phyloP scores from a whole-genome alignment of 768 basidiomycete species.

The Leucogyrophana mollusca region DNA sequence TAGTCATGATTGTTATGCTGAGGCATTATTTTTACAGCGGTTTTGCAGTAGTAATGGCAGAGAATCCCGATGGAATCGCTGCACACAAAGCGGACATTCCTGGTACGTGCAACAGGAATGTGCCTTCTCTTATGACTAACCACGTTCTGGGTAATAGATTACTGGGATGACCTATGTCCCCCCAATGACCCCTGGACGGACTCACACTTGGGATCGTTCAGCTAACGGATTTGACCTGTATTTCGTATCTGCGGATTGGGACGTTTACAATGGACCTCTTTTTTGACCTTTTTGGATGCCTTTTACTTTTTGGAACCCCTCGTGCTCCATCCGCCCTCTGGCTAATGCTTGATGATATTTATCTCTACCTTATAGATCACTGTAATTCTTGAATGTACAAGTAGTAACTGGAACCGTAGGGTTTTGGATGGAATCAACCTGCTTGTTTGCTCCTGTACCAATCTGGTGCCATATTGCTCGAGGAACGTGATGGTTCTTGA shows the following conservation, averaged over 20 bases:
- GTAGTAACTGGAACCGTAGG: too few relatives aligned
- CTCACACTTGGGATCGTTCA: background rate
- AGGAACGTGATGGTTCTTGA: too few relatives aligned
- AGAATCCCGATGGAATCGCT: slow-evolving; percentile 17
- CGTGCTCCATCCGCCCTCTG: too few relatives aligned
- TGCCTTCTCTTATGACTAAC: background rate
- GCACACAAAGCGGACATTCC: slow-evolving; percentile 18
- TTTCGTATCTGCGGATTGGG: background rate
- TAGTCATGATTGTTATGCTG: slow-evolving; percentile 1
- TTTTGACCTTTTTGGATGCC: background rate
- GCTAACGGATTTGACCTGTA: too few relatives aligned
- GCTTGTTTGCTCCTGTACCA: too few relatives aligned
- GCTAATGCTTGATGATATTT: too few relatives aligned
- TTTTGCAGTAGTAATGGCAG: slow-evolving; percentile 30
- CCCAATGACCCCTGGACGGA: slow-evolving; percentile 1
- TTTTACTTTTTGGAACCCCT: too few relatives aligned
- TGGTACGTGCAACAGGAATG: slow-evolving; percentile 11
- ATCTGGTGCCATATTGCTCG: too few relatives aligned
- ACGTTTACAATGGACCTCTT: background rate
- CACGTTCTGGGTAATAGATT: background rate
- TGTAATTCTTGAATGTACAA: too few relatives aligned
- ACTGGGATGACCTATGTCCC: slow-evolving; percentile 20
- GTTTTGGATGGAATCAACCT: too few relatives aligned
- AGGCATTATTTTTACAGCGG: slow-evolving; percentile 16
- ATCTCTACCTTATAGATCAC: too few relatives aligned